A percentile compares a stretch with the other conserved stretches of the same genome.
Conservation (phyloP, 306 rosid species). For the Trichosanthes cucumerina region DNA sequence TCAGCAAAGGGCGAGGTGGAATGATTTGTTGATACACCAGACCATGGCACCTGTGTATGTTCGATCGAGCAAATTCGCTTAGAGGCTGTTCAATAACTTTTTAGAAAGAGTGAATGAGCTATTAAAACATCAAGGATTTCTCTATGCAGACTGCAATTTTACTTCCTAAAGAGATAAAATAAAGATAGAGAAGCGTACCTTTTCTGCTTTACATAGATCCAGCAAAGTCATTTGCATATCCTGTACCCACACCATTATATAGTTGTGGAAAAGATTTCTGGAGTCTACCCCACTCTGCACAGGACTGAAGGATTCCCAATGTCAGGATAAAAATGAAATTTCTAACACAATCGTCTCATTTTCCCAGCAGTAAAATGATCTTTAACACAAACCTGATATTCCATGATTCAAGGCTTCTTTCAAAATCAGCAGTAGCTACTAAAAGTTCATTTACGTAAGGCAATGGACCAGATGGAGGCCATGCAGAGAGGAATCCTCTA, state of each 20-base stretch:
- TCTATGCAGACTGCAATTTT: background rate
- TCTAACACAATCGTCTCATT: background rate
- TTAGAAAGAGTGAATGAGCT: background rate
- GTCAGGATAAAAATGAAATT: slow-evolving; percentile 20
- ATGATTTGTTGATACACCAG: slow-evolving; percentile 81
- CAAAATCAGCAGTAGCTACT: slow-evolving; percentile 76
- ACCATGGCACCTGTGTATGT: slow-evolving; percentile 80
- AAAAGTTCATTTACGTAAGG: slow-evolving; percentile 75
- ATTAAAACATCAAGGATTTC: background rate
- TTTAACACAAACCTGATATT: slow-evolving; percentile 54
- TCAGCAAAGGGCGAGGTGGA: slow-evolving; percentile 90
- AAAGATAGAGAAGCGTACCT: slow-evolving; percentile 33
- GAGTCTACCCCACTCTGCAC: slow-evolving; percentile 79
- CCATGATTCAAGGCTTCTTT: slow-evolving; percentile 85
- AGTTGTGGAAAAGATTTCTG: slow-evolving; percentile 71
- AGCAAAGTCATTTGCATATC: slow-evolving; percentile 80
- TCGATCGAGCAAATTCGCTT: background rate
- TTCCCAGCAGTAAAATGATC: background rate
- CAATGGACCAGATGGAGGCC: slow-evolving; percentile 90
- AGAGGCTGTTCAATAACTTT: background rate
- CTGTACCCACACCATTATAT: slow-evolving; percentile 89
- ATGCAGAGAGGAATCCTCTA: slow-evolving; percentile 68
- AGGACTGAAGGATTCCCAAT: slow-evolving; percentile 29
- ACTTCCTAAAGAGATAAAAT: background rate
- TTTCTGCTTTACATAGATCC: slow-evolving; percentile 88